Base-by-base conservation (phyloP, 371 early-diverging fungal species). In the Rhizomucor miehei region DNA sequence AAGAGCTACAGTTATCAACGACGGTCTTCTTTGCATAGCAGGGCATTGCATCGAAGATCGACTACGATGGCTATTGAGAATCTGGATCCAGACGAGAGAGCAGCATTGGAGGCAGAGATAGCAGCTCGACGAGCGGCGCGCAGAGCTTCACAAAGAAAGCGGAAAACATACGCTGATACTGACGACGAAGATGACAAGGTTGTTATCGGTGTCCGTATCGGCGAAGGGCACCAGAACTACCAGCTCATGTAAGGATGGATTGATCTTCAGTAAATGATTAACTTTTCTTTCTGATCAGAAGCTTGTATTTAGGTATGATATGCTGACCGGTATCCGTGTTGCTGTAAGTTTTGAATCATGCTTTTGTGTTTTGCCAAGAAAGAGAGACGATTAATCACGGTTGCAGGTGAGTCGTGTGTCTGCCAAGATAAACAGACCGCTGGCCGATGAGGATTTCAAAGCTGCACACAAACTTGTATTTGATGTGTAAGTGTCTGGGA, bases 241-340 rank as follows among this genome's bases (percentile, higher is more conserved):
- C 83, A 90, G 44, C 82, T 96, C 37, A 97, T 96, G 98, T 96
- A 35, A 39, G 19, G 16, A 21, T 14, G 17, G 10, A 48, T 16
- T 16, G 24, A 0, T 25, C n/a, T n/a, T n/a, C n/a, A n/a, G n/a
- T n/a, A n/a, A n/a, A n/a, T n/a, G n/a, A n/a, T n/a, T n/a, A n/a
- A 47, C 12, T n/a, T 25, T 24, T 1, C 23, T 47, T 50, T 10
- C 0, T 35, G 24, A 1, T 50, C 35, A 24, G 16, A 37, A 37
- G 38, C 38, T 38, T 38, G 1, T 6, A 54, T 37, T 24, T 24
- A 68, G 65, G 65, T 62, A 96, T 76, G 90, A 98, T 63, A 97
- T 98, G 98, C 75, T 98, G 48, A 96, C 96, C 4, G 98, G 93
- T 12, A 91, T 92, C 54, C 81, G 91, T n/a, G 86, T 88, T 35